Base-by-base conservation (phyloP, 139 green algal genomes). In the Chlorella sp. region DNA sequence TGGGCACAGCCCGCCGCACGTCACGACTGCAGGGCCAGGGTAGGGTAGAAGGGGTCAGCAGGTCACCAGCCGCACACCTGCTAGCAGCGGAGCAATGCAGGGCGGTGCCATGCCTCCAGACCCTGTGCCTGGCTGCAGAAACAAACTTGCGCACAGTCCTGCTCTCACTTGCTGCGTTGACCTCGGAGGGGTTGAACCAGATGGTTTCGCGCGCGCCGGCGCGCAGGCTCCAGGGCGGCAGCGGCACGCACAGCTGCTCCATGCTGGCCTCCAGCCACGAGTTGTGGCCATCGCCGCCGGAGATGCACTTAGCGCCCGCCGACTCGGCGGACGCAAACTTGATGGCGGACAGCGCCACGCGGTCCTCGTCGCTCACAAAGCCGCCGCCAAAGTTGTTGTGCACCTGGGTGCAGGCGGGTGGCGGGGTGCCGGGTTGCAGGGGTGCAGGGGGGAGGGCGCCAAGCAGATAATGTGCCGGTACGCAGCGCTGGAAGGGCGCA, bases 1-100 rank as follows among this genome's bases (percentile, higher is more conserved):
- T 2, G 97, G 97, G 88, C 97, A 99, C 82, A 99, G 90, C 1
- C 97, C 97, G 17, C 97, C 97, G 87, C 97, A 99, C 0, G 97
- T 99, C 55, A 99, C 97, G 65, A 99, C 67, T 74, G 84, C 63
- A 51, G 18, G 62, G 39, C 5, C 21, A 7, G 71, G 9, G 41
- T 15, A 34, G 71, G 12, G 26, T 3, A 25, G 7, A 6, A 51
- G 44, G 44, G 44, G 7, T 51, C 44, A 51, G 44, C 44, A 16
- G 44, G 44, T 51, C 44, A 51, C n/a, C n/a, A n/a, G n/a, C n/a
- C n/a, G n/a, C n/a, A n/a, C n/a, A n/a, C n/a, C n/a, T n/a, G n/a
- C n/a, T n/a, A n/a, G n/a, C n/a, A n/a, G n/a, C n/a, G n/a, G n/a
- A n/a, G n/a, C n/a, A n/a, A n/a, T n/a, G n/a, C n/a, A n/a, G n/a